Evolutionary conservation across 805 yeast genomes (phyloP).

Genomic region (Hanseniaspora pseudoguilliermondii): DNA sequence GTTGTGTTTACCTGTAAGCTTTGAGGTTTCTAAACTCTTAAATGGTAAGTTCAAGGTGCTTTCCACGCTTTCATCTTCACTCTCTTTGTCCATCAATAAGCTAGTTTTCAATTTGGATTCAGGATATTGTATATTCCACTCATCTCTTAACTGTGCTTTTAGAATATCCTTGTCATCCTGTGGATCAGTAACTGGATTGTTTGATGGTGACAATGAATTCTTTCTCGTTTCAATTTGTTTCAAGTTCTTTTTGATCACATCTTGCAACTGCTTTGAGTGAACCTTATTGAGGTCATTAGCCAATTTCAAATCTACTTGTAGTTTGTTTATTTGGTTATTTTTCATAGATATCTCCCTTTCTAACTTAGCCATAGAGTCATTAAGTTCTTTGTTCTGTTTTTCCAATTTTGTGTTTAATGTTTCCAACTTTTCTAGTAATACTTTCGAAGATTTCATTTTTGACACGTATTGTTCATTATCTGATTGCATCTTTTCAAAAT

Average conservation of each 20-base stretch:
- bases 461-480: conserved; percentile 19
- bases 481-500: conserved; percentile 22
- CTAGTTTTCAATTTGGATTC: neutral
- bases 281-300: conserved; percentile 11
- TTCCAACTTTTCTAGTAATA: neutral
- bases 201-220: conserved; percentile 21
- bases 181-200: conserved; percentile 20
- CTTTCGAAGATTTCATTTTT: conserved; percentile 9
- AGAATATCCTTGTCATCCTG: conserved; percentile 21
- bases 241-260: conserved; percentile 13
- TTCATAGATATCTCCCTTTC: neutral
- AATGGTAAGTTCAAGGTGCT: neutral
- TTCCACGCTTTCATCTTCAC: conserved; percentile 1
- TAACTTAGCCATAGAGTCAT: neutral
- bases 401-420: conserved; percentile 6
- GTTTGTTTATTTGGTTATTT: neutral
- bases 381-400: neutral
- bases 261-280: conserved; percentile 15
- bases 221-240: conserved; percentile 1
- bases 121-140: conserved; percentile 14
- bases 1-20: conserved; percentile 6
- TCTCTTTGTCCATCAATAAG: neutral
- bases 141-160: conserved; percentile 20
- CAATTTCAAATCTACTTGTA: neutral
- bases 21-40: neutral